phyloP scores from a whole-genome alignment of 139 green algal genomes.

The Ulvella scutata region DNA sequence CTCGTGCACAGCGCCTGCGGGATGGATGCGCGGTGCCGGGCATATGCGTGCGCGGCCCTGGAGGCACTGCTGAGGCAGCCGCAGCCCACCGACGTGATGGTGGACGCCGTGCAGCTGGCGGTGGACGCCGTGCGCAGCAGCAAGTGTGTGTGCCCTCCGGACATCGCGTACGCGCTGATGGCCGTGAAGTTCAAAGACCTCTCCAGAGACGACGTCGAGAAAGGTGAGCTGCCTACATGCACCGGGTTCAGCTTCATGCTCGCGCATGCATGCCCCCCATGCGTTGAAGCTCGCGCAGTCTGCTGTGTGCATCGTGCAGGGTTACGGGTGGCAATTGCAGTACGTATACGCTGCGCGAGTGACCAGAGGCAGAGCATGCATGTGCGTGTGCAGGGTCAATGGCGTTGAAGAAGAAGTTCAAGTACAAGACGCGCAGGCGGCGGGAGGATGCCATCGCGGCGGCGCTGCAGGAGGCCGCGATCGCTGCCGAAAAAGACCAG shows the following conservation, averaged over 20 bases:
- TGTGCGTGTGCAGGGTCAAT: not conserved
- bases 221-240: not conserved
- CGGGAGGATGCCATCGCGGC: conserved; percentile 27
- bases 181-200: conserved; percentile 34
- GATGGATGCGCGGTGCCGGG: conserved; percentile 6
- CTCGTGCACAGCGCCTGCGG: conserved; percentile 15
- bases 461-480: conserved; percentile 43
- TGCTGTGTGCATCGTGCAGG: too few relatives aligned
- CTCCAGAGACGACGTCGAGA: not conserved
- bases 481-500: conserved; percentile 13
- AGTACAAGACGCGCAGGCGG: not conserved
- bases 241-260: not conserved
- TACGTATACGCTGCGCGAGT: too few relatives aligned
- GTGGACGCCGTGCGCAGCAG: conserved; percentile 61
- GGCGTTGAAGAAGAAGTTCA: not conserved
- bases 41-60: not conserved
- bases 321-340: too few relatives aligned
- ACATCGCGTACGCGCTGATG: conserved; percentile 30
- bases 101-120: conserved; percentile 73
- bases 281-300: not conserved
- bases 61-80: not conserved
- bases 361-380: too few relatives aligned
- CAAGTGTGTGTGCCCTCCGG: conserved; percentile 33
- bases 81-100: conserved; percentile 10
- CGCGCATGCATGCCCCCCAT: not conserved